A percentile compares a stretch with the other conserved stretches of the same genome.
phyloP scores from a whole-genome alignment of 164 flowering plant species.

The Hamamelis virginiana region DNA sequence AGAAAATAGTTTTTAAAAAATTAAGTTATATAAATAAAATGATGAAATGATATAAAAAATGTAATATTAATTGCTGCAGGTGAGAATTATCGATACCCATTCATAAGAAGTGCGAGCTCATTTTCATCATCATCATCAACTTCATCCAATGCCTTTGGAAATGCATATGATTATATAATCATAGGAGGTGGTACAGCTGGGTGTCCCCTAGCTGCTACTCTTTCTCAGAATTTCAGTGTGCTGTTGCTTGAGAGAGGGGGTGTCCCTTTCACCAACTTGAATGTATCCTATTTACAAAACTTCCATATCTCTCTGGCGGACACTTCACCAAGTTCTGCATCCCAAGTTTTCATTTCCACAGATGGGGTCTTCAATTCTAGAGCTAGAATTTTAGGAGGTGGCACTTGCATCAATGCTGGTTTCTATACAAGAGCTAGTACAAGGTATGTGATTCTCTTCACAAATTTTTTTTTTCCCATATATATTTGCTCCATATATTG shows the following conservation, averaged over 20 bases:
- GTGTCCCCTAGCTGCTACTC: slow-evolving; percentile 91
- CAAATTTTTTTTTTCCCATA: not conserved
- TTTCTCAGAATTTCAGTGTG: slow-evolving; percentile 77
- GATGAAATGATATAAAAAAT: too few relatives aligned
- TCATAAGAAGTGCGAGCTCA: slow-evolving; percentile 67
- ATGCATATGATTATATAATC: slow-evolving; percentile 74
- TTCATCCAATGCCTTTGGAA: slow-evolving; percentile 18
- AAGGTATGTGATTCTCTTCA: slow-evolving; percentile 36
- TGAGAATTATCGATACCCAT: slow-evolving; percentile 41
- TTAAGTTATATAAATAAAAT: too few relatives aligned
- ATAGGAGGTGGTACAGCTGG: slow-evolving; percentile 99
- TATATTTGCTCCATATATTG: too few relatives aligned
- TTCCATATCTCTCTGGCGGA: slow-evolving; percentile 79
- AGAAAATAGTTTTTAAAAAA: too few relatives aligned
- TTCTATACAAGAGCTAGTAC: slow-evolving; percentile 84
- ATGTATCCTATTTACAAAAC: slow-evolving; percentile 60
- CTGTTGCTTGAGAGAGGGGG: slow-evolving; percentile 88
- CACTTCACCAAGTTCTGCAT: slow-evolving; percentile 62
- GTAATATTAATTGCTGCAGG: slow-evolving; percentile 26
- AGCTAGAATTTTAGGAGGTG: slow-evolving; percentile 92
- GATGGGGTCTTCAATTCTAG: slow-evolving; percentile 91
- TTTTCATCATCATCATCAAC: slow-evolving; percentile 43
- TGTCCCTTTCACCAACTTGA: slow-evolving; percentile 59
- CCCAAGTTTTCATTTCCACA: slow-evolving; percentile 78
- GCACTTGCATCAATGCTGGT: slow-evolving; percentile 88